Base-by-base conservation (phyloP, 371 early-diverging fungal species). In the Mortierella sp. region DNA sequence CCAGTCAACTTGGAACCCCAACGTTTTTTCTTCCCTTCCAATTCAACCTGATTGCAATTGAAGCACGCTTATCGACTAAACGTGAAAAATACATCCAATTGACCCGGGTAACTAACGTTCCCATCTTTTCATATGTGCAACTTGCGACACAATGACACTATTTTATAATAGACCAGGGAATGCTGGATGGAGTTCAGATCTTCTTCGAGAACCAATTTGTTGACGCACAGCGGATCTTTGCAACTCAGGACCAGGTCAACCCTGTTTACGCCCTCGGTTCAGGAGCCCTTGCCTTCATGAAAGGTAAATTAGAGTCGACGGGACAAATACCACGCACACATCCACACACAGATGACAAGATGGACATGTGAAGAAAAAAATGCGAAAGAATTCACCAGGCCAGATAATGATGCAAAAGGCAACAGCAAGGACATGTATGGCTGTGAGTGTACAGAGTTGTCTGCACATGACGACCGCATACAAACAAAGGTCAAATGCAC, bases 151-250 rank as follows among this genome's bases (percentile, higher is more conserved):
- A 29, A 29, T 32, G 12, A 32, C 46, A 29, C 60, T 29, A 24
- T 38, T 65, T 18, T 63, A n/a, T 29, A 29, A 16, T 88, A 93
- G 93, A 93, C 76, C 84, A 88, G 35, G 87, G 83, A 27, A 91
- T 91, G 90, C 60, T 88, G 43, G 84, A 80, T 12, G 93, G 91
- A 27, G 88, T 93, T 41, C 60, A 87, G 35, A 84, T 87, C 29
- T 90, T 93, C 48, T 93, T 93, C 70, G 90, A 91, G 73, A 93
- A 93, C 84, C 81, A 90, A 71, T 93, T 93, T 78, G 78, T 87
- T 29, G 87, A 90, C 65, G 92, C 93, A 32, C 86, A 86, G 41
- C 77, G 78, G 46, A 75, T 80, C 72, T 86, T 86, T 80, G 72
- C 86, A 3, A 49, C 86, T 11, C 86, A 80, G 74, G 86, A 86